Conservation (phyloP, 345 rosid species). For the Lagerstroemia speciosa region DNA sequence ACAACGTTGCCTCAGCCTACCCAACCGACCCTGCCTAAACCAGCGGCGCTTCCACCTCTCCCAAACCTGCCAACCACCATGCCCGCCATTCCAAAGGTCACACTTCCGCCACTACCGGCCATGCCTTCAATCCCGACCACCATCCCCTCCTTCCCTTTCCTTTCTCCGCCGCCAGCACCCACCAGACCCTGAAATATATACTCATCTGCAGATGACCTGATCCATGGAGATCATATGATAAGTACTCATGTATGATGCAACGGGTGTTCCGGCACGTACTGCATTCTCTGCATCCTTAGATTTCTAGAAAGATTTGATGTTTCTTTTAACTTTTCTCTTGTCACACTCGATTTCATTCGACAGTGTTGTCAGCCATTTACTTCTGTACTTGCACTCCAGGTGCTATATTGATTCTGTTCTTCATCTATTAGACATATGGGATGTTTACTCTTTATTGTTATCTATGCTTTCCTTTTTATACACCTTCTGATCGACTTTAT, state of each 20-base stretch:
- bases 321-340: background rate
- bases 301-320: background rate
- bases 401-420: background rate
- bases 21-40: background rate
- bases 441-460: background rate
- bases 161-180: constrained; percentile 24
- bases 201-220: background rate
- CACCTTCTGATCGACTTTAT: background rate
- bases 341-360: background rate
- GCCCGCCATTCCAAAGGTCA: constrained; percentile 8
- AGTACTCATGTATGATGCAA: background rate
- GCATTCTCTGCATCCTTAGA: background rate
- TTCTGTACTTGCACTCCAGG: background rate
- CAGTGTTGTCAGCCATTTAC: background rate
- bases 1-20: background rate
- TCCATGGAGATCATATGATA: background rate
- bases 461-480: background rate
- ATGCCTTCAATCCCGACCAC: constrained; percentile 18
- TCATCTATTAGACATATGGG: background rate
- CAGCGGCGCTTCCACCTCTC: constrained; percentile 8
- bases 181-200: constrained; percentile 11
- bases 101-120: constrained; percentile 17
- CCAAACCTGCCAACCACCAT: constrained; percentile 6
- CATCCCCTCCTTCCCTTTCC: constrained; percentile 26
- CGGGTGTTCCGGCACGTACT: background rate